phyloP scores from a whole-genome alignment of 176 grass and related monocot genomes.

The Metroxylon sagu region DNA sequence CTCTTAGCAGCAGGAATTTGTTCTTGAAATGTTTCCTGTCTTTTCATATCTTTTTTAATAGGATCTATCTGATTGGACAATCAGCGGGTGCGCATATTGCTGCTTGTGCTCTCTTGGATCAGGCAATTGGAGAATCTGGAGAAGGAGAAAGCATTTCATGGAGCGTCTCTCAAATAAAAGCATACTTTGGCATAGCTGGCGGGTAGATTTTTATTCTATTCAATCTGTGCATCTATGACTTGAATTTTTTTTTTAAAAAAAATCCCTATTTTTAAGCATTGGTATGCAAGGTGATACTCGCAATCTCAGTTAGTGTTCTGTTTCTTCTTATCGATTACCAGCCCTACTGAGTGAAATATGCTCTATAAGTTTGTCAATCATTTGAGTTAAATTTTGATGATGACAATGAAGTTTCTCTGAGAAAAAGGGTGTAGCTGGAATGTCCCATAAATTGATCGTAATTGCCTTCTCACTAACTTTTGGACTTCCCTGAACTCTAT shows the following conservation, averaged over 20 bases:
- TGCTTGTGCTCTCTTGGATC: conserved; percentile 67
- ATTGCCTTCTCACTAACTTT: no score
- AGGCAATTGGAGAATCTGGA: conserved; percentile 72
- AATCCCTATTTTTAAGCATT: no score
- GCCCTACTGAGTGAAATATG: no score
- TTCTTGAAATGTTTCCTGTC: neutral
- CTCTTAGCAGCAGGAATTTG: neutral
- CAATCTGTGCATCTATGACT: neutral
- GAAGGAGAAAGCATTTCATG: conserved; percentile 64
- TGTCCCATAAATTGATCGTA: no score
- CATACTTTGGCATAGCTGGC: conserved; percentile 93
- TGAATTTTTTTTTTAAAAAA: neutral
- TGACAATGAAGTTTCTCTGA: no score
- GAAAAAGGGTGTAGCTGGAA: no score
- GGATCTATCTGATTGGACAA: conserved; percentile 95
- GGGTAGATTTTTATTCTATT: conserved; percentile 43
- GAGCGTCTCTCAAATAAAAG: conserved; percentile 78
- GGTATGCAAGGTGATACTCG: no score
- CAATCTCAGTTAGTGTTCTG: no score
- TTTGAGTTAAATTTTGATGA: no score
- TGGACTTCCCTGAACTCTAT: no score
- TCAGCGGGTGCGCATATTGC: conserved; percentile 97
- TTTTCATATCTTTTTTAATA: conserved; percentile 8
- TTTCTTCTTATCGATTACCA: no score
- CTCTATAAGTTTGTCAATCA: no score